These are phyloP conservation scores for Fusarium coffeatum DNA, from an alignment of 2,329 filamentous ascomycete species.

Conservation along the genomic window DNA sequence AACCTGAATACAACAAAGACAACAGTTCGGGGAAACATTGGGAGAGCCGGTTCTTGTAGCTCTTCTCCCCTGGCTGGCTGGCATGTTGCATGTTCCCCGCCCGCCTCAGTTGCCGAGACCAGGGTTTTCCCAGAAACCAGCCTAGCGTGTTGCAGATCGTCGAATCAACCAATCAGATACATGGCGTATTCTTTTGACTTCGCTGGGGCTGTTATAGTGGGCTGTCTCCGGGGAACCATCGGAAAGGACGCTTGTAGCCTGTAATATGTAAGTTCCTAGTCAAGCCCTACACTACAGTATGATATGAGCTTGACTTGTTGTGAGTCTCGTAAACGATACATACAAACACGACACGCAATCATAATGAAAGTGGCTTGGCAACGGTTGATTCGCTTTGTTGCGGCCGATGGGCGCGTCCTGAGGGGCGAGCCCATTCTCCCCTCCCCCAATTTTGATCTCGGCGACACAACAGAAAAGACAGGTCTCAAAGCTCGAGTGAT, in stretches of 20 bases:
- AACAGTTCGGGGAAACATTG: neutral
- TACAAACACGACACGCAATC: neutral
- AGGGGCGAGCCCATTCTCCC: slow-evolving; percentile 65
- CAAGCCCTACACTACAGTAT: neutral
- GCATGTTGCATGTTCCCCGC: neutral
- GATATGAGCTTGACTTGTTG: neutral
- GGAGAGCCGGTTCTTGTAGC: neutral
- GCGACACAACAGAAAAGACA: slow-evolving; percentile 59
- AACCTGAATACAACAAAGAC: neutral
- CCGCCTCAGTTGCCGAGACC: neutral
- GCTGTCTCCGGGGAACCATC: neutral
- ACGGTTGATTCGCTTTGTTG: slow-evolving; percentile 65
- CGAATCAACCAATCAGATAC: neutral
- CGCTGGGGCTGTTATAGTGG: neutral
- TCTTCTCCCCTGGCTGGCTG: neutral
- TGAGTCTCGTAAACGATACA: neutral
- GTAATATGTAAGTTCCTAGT: neutral
- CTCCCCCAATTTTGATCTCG: slow-evolving; percentile 56
- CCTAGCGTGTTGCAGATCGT: neutral
- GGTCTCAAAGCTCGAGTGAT: slow-evolving; percentile 65
- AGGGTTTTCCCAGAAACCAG: neutral
- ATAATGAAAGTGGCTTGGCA: slow-evolving; percentile 57
- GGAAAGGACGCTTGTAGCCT: neutral
- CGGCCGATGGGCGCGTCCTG: slow-evolving; percentile 61
- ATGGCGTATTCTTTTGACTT: neutral